These are phyloP conservation scores for Sporobolomyces phaffii DNA, from an alignment of 768 basidiomycete species.

Conservation along the genomic window DNA sequence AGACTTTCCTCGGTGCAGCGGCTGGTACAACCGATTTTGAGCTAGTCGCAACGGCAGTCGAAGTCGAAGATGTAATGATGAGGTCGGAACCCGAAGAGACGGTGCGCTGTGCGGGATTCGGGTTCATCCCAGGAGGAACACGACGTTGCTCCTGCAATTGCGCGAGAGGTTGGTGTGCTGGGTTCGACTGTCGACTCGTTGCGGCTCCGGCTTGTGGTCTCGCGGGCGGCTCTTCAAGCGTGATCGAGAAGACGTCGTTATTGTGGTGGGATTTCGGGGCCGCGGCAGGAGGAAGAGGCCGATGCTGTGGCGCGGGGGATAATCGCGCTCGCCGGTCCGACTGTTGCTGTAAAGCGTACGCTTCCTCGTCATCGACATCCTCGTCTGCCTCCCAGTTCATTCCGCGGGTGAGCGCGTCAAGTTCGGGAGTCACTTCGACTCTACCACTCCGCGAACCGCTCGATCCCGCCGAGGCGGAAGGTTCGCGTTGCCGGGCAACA, in stretches of 20 bases:
- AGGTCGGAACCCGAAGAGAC: constrained; percentile 16
- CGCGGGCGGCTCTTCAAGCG: constrained; percentile 1
- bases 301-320: neutral
- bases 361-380: neutral
- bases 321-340: neutral
- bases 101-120: neutral
- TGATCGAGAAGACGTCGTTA: constrained; percentile 10
- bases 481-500: neutral
- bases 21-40: neutral
- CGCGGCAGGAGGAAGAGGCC: neutral
- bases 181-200: neutral
- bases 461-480: neutral
- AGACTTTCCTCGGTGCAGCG: neutral
- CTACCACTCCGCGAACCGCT: neutral
- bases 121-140: neutral
- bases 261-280: too few species aligned
- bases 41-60: neutral
- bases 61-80: constrained; percentile 1
- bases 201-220: neutral
- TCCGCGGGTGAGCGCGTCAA: constrained; percentile 4
- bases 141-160: neutral
- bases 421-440: neutral
- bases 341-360: neutral
- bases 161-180: neutral
- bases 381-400: neutral